These are phyloP conservation scores for Aspergillus fructus DNA, from an alignment of 2,329 filamentous ascomycete genomes.

Conservation along the genomic window DNA sequence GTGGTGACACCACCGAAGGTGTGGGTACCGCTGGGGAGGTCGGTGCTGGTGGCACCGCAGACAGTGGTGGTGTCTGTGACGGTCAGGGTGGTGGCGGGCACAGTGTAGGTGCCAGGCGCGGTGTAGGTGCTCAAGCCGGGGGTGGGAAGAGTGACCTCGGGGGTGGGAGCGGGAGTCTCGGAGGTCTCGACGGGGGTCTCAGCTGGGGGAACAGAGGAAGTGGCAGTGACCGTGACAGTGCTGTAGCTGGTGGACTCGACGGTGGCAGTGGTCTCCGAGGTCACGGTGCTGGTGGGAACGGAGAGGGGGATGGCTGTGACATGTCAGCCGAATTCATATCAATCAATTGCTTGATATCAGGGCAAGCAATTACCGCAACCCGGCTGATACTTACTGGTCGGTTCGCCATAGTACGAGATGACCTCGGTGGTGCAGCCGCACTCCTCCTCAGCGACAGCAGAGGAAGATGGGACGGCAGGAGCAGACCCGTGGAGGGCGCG, in stretches of 20 bases:
- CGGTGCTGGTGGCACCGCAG: slow-evolving; percentile 62
- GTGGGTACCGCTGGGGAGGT: slow-evolving; percentile 63
- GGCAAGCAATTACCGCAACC: not conserved
- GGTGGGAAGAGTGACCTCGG: slow-evolving; percentile 42
- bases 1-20: slow-evolving; percentile 73
- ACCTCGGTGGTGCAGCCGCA: slow-evolving; percentile 76
- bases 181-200: not conserved
- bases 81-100: slow-evolving; percentile 70
- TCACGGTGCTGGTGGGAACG: slow-evolving; percentile 22
- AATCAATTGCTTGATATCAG: not conserved
- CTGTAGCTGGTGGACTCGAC: slow-evolving; percentile 19
- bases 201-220: not conserved
- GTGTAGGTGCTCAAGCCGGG: slow-evolving; percentile 54
- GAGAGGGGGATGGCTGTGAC: slow-evolving; percentile 37
- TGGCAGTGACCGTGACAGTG: slow-evolving; percentile 17
- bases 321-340: slow-evolving; percentile 18
- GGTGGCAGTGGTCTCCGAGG: slow-evolving; percentile 18
- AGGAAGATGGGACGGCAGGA: slow-evolving; percentile 25
- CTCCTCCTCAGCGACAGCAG: slow-evolving; percentile 39
- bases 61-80: slow-evolving; percentile 67
- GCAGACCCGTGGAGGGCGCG: slow-evolving; percentile 31
- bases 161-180: slow-evolving; percentile 18
- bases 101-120: slow-evolving; percentile 71
- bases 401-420: slow-evolving; percentile 66
- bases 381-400: slow-evolving; percentile 54